These are phyloP conservation scores for Chytriomyces sp. DNA, from an alignment of 192 early-diverging fungal species.

Conservation along the genomic window DNA sequence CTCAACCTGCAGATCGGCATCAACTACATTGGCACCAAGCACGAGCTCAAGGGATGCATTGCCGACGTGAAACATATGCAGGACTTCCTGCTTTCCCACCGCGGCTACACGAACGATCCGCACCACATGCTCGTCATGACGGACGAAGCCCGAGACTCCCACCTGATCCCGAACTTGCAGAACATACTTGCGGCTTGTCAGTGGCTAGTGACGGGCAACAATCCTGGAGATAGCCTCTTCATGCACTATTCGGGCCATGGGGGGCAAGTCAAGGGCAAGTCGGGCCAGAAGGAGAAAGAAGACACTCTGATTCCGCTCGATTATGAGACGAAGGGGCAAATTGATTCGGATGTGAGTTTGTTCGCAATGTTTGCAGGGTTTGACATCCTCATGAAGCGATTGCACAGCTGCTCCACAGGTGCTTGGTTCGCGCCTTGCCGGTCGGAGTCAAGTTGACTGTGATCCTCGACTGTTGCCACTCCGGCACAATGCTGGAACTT, in stretches of 20 bases:
- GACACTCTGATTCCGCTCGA: slow-evolving; percentile 50
- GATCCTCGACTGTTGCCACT: slow-evolving; percentile 59
- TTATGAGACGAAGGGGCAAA: slow-evolving; percentile 61
- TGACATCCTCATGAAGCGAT: too few relatives aligned
- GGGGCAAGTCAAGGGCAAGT: slow-evolving; percentile 15
- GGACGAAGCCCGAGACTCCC: slow-evolving; percentile 43
- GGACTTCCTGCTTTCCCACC: slow-evolving; percentile 7
- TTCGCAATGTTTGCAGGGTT: too few relatives aligned
- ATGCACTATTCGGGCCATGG: slow-evolving; percentile 58
- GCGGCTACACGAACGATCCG: slow-evolving; percentile 14
- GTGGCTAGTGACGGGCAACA: slow-evolving; percentile 48
- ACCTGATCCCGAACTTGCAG: slow-evolving; percentile 38
- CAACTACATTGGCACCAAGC: slow-evolving; percentile 56
- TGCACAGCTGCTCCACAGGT: slow-evolving; percentile 33
- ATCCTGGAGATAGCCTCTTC: slow-evolving; percentile 51
- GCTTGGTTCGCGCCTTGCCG: slow-evolving; percentile 40
- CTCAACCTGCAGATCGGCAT: slow-evolving; percentile 58
- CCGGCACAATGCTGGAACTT: slow-evolving; percentile 50
- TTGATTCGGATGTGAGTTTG: slow-evolving; percentile 72
- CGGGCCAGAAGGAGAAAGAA: slow-evolving; percentile 23
- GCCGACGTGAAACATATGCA: slow-evolving; percentile 57
- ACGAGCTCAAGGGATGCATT: slow-evolving; percentile 56
- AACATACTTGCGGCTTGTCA: slow-evolving; percentile 46
- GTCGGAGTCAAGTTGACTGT: slow-evolving; percentile 42
- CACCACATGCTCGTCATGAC: slow-evolving; percentile 39